Percentiles rank a stretch among this genome's conserved stretches.
Conservation (phyloP, 2,329 filamentous ascomycete genomes). For the Ustulina deusta region DNA sequence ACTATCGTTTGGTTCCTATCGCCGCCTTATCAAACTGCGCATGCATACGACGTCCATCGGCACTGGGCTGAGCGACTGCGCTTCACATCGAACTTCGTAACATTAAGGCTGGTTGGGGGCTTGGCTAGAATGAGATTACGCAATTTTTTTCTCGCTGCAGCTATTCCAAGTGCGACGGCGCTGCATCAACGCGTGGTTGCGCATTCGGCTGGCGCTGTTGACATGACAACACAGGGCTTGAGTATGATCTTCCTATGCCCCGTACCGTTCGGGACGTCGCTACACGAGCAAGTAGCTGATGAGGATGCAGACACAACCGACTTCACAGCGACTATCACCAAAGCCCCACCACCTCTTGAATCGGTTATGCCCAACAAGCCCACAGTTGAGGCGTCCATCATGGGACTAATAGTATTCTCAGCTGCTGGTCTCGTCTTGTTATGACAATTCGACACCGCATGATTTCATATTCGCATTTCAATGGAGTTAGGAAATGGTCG, state of each 20-base stretch:
- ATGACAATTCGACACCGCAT: constrained; percentile 37
- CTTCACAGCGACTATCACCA: constrained; percentile 41
- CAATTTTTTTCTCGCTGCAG: constrained; percentile 35
- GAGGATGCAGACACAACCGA: constrained; percentile 39
- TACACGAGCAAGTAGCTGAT: constrained; percentile 34
- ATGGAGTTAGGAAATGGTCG: constrained; percentile 38
- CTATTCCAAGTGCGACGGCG: constrained; percentile 36
- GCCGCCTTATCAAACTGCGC: constrained; percentile 15
- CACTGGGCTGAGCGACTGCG: constrained; percentile 21
- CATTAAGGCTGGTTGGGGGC: background rate
- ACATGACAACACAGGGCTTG: constrained; percentile 33
- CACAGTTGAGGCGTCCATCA: constrained; percentile 48
- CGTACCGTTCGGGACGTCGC: background rate
- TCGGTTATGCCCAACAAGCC: constrained; percentile 46
- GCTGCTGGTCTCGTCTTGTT: constrained; percentile 49
- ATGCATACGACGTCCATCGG: constrained; percentile 18
- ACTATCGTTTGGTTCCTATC: background rate
- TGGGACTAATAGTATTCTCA: constrained; percentile 51
- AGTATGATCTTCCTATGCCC: constrained; percentile 36
- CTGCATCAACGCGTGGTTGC: constrained; percentile 40
- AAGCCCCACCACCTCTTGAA: constrained; percentile 39
- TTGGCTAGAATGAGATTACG: constrained; percentile 45
- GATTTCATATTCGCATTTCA: constrained; percentile 39
- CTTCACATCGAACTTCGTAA: constrained; percentile 6
- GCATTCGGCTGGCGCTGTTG: constrained; percentile 39